Evolutionary conservation across 371 early-diverging fungal species (phyloP), one percentile per base, ranked within the genome.

Genomic region (Smittium mucronatum): DNA sequence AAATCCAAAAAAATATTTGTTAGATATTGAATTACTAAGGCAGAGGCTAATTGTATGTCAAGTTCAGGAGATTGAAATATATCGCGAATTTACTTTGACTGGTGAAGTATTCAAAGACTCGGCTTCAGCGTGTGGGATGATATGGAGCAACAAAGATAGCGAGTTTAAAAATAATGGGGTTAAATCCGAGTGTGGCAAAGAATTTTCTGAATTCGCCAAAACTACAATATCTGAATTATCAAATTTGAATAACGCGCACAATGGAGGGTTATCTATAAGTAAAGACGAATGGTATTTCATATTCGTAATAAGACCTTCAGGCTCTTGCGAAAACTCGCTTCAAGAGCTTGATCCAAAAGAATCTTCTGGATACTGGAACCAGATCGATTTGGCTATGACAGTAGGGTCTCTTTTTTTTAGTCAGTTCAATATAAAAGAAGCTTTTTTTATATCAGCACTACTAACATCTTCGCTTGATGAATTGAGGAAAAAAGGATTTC

Each of bases 381-480:
- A 82, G 69, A 90, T 92, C 74, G 94, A 94, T 74, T 83, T 93
- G 64, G 89, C 92, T 0, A 82, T 84, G 26, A 80, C 81, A 0
- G 73, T 89, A 2, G 82, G 86, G 0, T 74, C 72, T 64, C 60
- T 91, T 2, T 70, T 89, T 0, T 87, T 89, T 69, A 78, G 80
- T 0, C 81, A 83, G 29, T 80, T 82, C 0, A 77, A 85, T 21
- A 81, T 87, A 64, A 90, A 87, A 64, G 89, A 90, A 70, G 80
- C 86, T 2, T 80, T 89, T 64, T 72, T 90, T 32, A 76, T 87
- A 15, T 84, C 85, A 32, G 78, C 87, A 2, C 80, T 88, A 69
- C 76, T 89, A 58, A 84, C 84, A 1, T 85, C 88, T 0, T 82
- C 83, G 1, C 71, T 89, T n/a, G 67, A 73, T 26, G 86, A 82